Conservation (phyloP, 306 rosid species). For the Castanea sativa region DNA sequence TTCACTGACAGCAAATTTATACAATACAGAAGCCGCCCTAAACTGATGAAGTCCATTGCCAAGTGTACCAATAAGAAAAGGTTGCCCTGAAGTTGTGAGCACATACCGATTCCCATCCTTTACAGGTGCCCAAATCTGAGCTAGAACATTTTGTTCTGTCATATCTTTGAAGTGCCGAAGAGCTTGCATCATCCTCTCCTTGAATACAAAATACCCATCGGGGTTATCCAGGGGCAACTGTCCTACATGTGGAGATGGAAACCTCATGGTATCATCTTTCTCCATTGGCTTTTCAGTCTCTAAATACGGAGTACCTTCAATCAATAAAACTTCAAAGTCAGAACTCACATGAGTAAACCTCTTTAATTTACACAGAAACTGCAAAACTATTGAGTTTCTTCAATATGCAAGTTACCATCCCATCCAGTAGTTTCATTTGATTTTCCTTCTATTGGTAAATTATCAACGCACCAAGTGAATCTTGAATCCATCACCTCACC, state of each 20-base stretch:
- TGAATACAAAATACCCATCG: constrained; percentile 51
- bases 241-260: constrained; percentile 38
- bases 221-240: constrained; percentile 40
- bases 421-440: no score
- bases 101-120: constrained; percentile 46
- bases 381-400: not conserved
- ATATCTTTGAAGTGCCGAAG: constrained; percentile 68
- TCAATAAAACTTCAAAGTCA: constrained; percentile 29
- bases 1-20: constrained; percentile 63
- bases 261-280: constrained; percentile 32
- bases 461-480: no score
- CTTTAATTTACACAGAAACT: not conserved
- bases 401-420: no score
- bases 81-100: constrained; percentile 86
- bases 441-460: no score
- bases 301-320: constrained; percentile 50
- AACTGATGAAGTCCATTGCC: constrained; percentile 75
- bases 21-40: constrained; percentile 60
- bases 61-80: constrained; percentile 71
- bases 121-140: constrained; percentile 92
- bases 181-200: constrained; percentile 87
- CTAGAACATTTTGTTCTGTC: constrained; percentile 67
- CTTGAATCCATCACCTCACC: no score
- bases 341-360: constrained; percentile 19
- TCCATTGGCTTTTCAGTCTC: constrained; percentile 35